Evolutionary conservation across 768 basidiomycete genomes (phyloP), one percentile per base, ranked within the genome.

Genomic region (Kwoniella botswanensis): DNA sequence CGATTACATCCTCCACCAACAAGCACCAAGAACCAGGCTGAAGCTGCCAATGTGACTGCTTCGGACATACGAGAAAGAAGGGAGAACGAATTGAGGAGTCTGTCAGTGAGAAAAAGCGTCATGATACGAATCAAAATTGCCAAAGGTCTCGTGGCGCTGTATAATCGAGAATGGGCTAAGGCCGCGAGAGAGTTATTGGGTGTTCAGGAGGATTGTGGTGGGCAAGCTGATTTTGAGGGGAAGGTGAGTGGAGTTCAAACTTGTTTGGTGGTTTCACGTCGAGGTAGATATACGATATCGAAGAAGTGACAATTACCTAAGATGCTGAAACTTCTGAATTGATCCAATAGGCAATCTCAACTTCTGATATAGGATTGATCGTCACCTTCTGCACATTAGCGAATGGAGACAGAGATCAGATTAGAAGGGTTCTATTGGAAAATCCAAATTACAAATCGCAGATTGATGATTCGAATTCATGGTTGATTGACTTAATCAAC

Each of bases 321-420:
- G 15, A 26, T 35, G 41, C 12, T 56, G 29, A 35, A 43, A 11
- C 24, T 17, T 68, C 24, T 17, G 4, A 41, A 54, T 24, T 2
- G 12, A 18, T 63, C 26, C 55, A 10, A 56, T 77, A 92, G 90
- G 87, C 94, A 55, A 86, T 97, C 46, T 87, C 92, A 0, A 88
- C 92, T 0, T 88, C 88, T 4, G 96, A 98, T 82, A 89, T 98
- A 58, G 93, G 92, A 1, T 88, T 96, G 50, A 94, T 94, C 79
- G 91, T 90, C 11, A 90, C 91, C 0, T 84, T 98, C 0, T 94
- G 92, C 75, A 91, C 92, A 3, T 88, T 98, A 4, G 91, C 94
- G 0, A 91, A 88, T 52, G 86, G 93, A 68, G 84, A 88, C 4
- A 88, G 96, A 6, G 86, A 88, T 0, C 86, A 88, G 18, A 89